Conservation (phyloP, 2,329 filamentous ascomycete species). For the Alternaria gansuensis region DNA sequence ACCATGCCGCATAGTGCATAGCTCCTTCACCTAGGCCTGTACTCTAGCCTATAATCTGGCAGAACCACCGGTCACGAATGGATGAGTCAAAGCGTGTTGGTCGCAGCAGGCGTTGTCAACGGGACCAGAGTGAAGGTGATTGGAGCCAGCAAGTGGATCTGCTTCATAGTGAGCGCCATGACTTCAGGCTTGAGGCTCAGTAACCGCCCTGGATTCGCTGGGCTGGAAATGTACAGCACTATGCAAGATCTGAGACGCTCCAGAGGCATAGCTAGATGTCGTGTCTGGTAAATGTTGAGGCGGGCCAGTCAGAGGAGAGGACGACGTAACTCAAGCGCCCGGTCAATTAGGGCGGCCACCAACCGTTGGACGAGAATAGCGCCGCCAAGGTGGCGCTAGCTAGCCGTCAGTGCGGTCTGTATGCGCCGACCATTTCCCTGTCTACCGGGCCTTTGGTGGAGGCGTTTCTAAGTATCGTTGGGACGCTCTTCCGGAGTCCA, state of each 20-base stretch:
- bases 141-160: constrained; percentile 43
- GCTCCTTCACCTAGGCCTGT: constrained; percentile 30
- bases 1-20: constrained; percentile 43
- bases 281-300: constrained; percentile 38
- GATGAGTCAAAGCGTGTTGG: constrained; percentile 35
- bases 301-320: constrained; percentile 41
- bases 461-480: neutral
- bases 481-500: neutral
- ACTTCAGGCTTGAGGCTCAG: constrained; percentile 39
- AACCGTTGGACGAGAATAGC: constrained; percentile 30
- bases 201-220: constrained; percentile 53
- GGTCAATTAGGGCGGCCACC: constrained; percentile 28
- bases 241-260: constrained; percentile 50
- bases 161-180: constrained; percentile 47
- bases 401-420: constrained; percentile 15
- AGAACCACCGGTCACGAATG: constrained; percentile 39
- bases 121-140: constrained; percentile 40
- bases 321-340: constrained; percentile 37
- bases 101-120: constrained; percentile 38
- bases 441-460: constrained; percentile 1
- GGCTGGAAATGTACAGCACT: constrained; percentile 45
- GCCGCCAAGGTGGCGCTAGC: constrained; percentile 22
- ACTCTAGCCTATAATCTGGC: constrained; percentile 37
- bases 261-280: constrained; percentile 41
- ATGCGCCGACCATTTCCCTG: constrained; percentile 19